A percentile compares a stretch with the other conserved stretches of the same genome.
phyloP scores from a whole-genome alignment of 2,329 filamentous ascomycete genomes.

The Calonectria montana region DNA sequence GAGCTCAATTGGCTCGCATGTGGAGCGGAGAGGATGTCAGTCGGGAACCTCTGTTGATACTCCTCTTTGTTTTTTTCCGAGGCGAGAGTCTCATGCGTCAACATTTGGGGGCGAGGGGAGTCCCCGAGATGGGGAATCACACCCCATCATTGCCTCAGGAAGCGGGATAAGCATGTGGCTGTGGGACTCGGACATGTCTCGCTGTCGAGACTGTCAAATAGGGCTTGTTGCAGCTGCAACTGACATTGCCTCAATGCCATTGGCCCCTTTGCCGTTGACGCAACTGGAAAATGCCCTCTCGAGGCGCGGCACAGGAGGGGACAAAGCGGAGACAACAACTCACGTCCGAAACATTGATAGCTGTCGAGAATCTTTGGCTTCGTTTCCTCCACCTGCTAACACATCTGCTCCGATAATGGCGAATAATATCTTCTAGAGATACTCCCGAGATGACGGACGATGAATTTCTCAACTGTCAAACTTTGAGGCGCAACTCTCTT shows the following conservation, averaged over 20 bases:
- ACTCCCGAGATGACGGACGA: background rate
- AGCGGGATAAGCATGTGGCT: slow-evolving; percentile 2
- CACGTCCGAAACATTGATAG: background rate
- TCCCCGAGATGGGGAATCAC: background rate
- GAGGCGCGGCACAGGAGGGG: background rate
- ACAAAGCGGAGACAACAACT: background rate
- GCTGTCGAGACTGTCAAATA: slow-evolving; percentile 4
- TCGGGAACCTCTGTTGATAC: background rate
- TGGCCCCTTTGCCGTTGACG: background rate
- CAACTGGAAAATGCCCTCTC: background rate
- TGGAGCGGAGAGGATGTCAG: background rate
- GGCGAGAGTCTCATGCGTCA: background rate
- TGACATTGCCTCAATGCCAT: slow-evolving; percentile 1
- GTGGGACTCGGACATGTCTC: slow-evolving; percentile 2
- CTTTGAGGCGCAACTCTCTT: slow-evolving; percentile 10
- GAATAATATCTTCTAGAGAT: background rate
- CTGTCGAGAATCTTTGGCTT: background rate
- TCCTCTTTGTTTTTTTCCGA: background rate
- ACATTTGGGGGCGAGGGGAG: background rate
- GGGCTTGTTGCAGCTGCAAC: slow-evolving; percentile 11
- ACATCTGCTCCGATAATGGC: background rate
- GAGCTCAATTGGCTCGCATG: background rate
- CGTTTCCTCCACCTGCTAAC: background rate
- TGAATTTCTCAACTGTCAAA: background rate
- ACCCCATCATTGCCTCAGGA: background rate